phyloP scores from a whole-genome alignment of 2,329 filamentous ascomycete species.

The Paecilomyces niveus region DNA sequence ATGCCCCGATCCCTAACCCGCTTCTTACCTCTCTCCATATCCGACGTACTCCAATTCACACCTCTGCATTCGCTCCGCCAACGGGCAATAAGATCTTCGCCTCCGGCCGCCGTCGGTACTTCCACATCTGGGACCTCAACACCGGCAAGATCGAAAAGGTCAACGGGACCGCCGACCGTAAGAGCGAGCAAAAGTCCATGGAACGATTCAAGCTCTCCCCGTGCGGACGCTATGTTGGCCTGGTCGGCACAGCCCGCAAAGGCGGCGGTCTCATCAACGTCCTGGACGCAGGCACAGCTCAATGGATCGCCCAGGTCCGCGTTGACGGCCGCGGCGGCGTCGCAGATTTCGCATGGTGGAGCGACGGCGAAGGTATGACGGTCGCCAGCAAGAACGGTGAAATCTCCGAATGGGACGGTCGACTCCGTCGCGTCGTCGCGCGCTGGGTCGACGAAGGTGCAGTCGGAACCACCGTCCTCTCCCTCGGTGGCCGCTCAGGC shows the following conservation, averaged over 20 bases:
- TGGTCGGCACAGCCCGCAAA: slow-evolving; percentile 72
- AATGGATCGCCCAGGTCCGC: slow-evolving; percentile 79
- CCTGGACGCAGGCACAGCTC: slow-evolving; percentile 68
- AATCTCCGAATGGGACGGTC: slow-evolving; percentile 79
- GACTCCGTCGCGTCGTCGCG: slow-evolving; percentile 61
- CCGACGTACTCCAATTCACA: slow-evolving; percentile 73
- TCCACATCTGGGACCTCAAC: slow-evolving; percentile 87
- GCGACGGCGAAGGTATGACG: slow-evolving; percentile 69
- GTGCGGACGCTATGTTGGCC: slow-evolving; percentile 75
- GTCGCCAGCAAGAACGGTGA: slow-evolving; percentile 82
- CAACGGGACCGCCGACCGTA: slow-evolving; percentile 59
- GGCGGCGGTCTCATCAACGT: slow-evolving; percentile 86
- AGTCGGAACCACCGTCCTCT: slow-evolving; percentile 74
- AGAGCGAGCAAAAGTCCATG: slow-evolving; percentile 81
- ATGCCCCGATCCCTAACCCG: slow-evolving; percentile 73
- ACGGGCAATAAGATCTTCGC: slow-evolving; percentile 76
- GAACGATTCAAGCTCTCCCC: slow-evolving; percentile 84
- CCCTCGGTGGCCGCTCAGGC: slow-evolving; percentile 54
- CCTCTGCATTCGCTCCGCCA: slow-evolving; percentile 70
- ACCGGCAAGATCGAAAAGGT: slow-evolving; percentile 79
- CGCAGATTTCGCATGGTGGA: slow-evolving; percentile 91
- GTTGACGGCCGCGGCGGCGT: slow-evolving; percentile 77
- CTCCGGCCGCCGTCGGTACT: slow-evolving; percentile 79
- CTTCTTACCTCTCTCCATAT: slow-evolving; percentile 85
- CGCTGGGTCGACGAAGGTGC: slow-evolving; percentile 88